Base-by-base conservation (phyloP, 2,329 filamentous ascomycete genomes). In the Diaporthe humulicola region DNA sequence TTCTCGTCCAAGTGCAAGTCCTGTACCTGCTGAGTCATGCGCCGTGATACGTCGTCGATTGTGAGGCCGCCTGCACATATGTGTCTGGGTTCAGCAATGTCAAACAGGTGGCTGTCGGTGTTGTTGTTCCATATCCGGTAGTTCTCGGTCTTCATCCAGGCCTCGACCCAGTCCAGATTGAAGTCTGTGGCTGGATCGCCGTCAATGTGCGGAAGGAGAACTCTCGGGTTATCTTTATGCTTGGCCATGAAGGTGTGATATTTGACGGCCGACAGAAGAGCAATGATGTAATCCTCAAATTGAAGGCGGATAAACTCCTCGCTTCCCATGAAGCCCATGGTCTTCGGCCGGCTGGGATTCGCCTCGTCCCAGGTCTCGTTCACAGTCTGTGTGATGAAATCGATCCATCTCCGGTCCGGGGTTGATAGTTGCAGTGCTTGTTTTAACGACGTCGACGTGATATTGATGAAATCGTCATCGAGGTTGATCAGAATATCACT, bases 261-360 rank as follows among this genome's bases (percentile, higher is more conserved):
- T 82, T 98, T 98, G 78, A 96, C 93, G 0, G 94, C 92, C 0
- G 96, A 94, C 57, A 98, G 91, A 76, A 99, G 89, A 0, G 95
- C 95, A 33, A 98, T 89, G 8, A 99, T 90, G 81, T 99, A 99
- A 80, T 98, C 96, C 84, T 99, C 97, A 77, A 99, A 99, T 80
- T 98, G 96, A 54, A 98, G 91, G 40, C 97, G 92, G 79, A 99
- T 99, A 81, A 98, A 98, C 82, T 98, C 97, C 85, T 99, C 97
- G 77, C 95, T 98, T 40, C 97, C 97, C 50, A 95, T 92, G 81
- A 98, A 99, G 40, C 96, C 96, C 87, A 98, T 93, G 2, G 95
- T 98, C 80, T 95, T 98, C n/a, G 97, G 97, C 64, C 94, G 90
- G 76, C 92, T 91, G 0, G 97, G 97, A 80, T 98, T 96, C 6